A percentile compares a stretch with the other conserved stretches of the same genome.
phyloP scores from a whole-genome alignment of 1,139 yeast genomes.

The Pichia sp. region DNA sequence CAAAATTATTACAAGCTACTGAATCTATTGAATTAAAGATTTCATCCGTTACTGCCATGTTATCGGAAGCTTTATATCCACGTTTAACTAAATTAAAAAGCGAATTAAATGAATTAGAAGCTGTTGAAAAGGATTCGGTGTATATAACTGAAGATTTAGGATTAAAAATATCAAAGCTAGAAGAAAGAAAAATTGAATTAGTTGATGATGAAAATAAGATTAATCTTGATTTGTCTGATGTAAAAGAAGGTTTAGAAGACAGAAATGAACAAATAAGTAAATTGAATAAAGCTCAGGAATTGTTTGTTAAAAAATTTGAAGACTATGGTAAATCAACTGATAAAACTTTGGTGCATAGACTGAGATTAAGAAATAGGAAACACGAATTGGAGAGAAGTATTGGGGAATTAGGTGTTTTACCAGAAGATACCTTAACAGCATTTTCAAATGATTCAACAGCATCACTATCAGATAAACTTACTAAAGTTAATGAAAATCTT shows the following conservation, averaged over 20 bases:
- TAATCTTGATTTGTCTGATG: constrained; percentile 1
- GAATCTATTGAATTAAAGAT: constrained; percentile 45
- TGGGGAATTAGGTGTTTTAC: constrained; percentile 77
- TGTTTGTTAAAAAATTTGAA: constrained; percentile 51
- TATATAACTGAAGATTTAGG: constrained; percentile 54
- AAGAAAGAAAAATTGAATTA: constrained; percentile 55
- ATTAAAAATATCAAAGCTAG: constrained; percentile 41
- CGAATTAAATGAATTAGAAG: constrained; percentile 30
- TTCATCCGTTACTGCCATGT: constrained; percentile 50
- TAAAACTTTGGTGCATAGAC: constrained; percentile 56
- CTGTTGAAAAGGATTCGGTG: constrained; percentile 36
- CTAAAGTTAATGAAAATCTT: constrained; percentile 50
- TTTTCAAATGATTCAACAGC: constrained; percentile 40
- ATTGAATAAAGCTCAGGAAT: constrained; percentile 52
- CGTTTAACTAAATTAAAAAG: constrained; percentile 16
- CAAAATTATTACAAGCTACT: constrained; percentile 38
- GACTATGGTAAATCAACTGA: constrained; percentile 61
- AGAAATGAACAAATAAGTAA: constrained; percentile 40
- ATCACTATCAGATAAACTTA: constrained; percentile 50
- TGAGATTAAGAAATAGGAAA: constrained; percentile 53
- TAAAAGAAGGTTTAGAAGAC: constrained; percentile 31
- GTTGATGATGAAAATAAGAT: constrained; percentile 40
- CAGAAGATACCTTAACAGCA: constrained; percentile 73
- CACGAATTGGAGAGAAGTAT: constrained; percentile 70
- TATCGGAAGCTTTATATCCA: constrained; percentile 48